Evolutionary conservation across 208 protist genomes (phyloP), one percentile per base, ranked within the genome.

Genomic region (Borovskyia barvae): DNA sequence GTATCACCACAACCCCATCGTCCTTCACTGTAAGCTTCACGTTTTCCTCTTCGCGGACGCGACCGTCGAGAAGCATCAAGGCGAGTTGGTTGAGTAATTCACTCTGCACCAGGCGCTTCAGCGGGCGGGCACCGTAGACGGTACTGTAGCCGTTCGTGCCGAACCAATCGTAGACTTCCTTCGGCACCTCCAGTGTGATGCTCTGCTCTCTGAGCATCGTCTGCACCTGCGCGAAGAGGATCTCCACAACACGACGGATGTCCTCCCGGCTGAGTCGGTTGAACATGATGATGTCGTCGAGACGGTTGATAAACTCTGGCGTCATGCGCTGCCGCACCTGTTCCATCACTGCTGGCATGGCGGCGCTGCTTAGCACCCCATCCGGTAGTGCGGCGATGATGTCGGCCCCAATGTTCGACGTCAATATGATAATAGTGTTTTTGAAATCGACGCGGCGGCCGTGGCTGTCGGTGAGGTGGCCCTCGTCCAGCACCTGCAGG

Each of bases 301-400:
- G 66, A 37, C 98, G 92, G 81, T 99, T 99, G 50, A 99, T 87
- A 64, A 99, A 98, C 77, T 99, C 97, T 12, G 98, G 98, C n/a
- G 82, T 56, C 77, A 99, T 98, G 37, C 85, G 75, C 62, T 85
- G 67, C 12, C 80, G 75, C 39, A 99, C 85, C 48, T 80, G 66
- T 29, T 72, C 55, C 76, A 98, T 94, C 14, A 99, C 96, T n/a
- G 75, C 26, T 30, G 73, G 47, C 72, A 89, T 74, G 20, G 78
- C 85, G 22, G 46, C 26, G n/a, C 51, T 77, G 40, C 71, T 78
- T 46, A 75, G 70, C 19, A 45, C 30, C 7, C 82, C 79, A 42
- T 87, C 84, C 19, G 81, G 80, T 30, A 94, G 69, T 28, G 83
- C 55, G 2, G 85, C 77, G 14, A 98, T 90, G 24, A 82, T 41